phyloP scores from a whole-genome alignment of 306 rosid species.

The Acacia crassicarpa region DNA sequence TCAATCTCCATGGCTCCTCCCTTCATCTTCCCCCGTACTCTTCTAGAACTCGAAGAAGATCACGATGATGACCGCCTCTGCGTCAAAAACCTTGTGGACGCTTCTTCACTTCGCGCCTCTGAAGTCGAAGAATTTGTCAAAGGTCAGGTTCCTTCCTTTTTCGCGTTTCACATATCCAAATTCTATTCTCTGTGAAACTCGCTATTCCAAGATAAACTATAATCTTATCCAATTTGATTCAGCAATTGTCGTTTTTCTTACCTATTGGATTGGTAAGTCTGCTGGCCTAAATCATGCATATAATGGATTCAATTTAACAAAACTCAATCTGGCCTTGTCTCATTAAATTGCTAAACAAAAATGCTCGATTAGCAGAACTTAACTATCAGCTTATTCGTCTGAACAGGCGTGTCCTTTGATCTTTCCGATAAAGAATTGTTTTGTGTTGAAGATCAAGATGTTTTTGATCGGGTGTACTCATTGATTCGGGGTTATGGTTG shows the following conservation, averaged over 20 bases:
- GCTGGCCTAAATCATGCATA: not conserved
- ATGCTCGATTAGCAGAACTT: not conserved
- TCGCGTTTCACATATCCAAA: not conserved
- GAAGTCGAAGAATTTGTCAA: slow-evolving; percentile 88
- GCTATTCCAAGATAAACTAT: not conserved
- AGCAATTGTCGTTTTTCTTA: not conserved
- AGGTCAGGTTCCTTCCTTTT: slow-evolving; percentile 46
- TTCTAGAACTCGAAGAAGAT: slow-evolving; percentile 67
- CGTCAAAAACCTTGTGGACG: slow-evolving; percentile 48
- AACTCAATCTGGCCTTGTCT: not conserved
- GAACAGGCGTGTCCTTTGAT: slow-evolving; percentile 78
- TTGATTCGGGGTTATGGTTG: slow-evolving; percentile 49
- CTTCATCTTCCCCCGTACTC: slow-evolving; percentile 72
- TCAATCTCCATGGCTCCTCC: slow-evolving; percentile 60
- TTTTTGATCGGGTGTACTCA: slow-evolving; percentile 81
- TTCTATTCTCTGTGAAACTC: slow-evolving; percentile 2
- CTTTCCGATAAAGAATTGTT: slow-evolving; percentile 82
- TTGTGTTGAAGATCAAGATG: slow-evolving; percentile 80
- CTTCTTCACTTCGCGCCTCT: slow-evolving; percentile 57
- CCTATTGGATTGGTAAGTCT: not conserved
- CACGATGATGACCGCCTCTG: slow-evolving; percentile 56
- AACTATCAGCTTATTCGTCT: not conserved
- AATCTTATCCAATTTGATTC: not conserved
- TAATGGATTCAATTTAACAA: not conserved
- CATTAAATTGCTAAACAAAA: not conserved